Base-by-base conservation (phyloP, 2,329 filamentous ascomycete species). In the Proliferodiscus dingleyae region DNA sequence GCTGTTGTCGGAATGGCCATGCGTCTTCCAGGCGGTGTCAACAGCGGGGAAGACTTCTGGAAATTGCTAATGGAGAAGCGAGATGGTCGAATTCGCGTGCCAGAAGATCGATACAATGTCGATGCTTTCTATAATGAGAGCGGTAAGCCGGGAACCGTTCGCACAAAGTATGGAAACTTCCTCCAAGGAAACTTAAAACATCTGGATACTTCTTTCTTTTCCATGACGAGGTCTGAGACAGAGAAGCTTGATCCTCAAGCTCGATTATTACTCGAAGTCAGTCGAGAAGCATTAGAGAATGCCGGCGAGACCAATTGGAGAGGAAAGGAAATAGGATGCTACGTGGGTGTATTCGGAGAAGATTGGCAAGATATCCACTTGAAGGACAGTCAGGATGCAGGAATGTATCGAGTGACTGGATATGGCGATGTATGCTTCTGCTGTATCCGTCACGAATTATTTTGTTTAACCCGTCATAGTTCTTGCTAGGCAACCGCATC, bases 401-500 rank as follows among this genome's bases (percentile, higher is more conserved):
- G 26, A 13, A 28, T 28, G 7, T 28, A 13, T 7, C 13, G 26
- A 28, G 26, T 13, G 13, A 13, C 13, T 7, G 13, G 26, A 28
- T n/a, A n/a, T n/a, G n/a, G n/a, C n/a, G n/a, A n/a, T n/a, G n/a
- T n/a, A n/a, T n/a, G n/a, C n/a, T n/a, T n/a, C n/a, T n/a, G n/a
- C n/a, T n/a, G n/a, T n/a, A n/a, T n/a, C n/a, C n/a, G n/a, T 28
- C 26, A 28, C 7, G 13, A 28, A 7, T 7, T 28, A 13, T 7
- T 28, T 28, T 13, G 26, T 28, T 28, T 13, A 7, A 28, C 13
- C 7, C 7, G 26, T 7, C 7, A 28, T 7, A 28, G 26, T 36
- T 15, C 32, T 8, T 36, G 7, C 73, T 22, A 73, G 74, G 50
- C 71, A 73, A 40, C 68, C 67, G 63, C 1, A 42, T 61, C 1